Conservation (phyloP, 371 early-diverging fungal species). For the Conidiobolus incongruus region DNA sequence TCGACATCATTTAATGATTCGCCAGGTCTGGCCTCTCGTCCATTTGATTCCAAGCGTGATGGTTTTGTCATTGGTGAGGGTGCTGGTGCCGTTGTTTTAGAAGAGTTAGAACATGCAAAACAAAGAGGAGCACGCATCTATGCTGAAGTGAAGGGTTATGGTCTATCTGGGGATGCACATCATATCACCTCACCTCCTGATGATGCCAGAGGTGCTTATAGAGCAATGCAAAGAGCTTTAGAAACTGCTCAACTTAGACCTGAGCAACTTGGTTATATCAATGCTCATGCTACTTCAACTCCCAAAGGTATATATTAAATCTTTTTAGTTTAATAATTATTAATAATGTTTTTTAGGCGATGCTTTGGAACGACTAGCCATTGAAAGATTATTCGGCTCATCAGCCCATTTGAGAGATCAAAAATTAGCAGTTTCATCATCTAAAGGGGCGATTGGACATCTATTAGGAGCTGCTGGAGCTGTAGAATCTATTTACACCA, state of each 20-base stretch:
- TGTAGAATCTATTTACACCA: slow-evolving; percentile 76
- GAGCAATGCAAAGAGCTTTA: slow-evolving; percentile 68
- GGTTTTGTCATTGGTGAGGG: slow-evolving; percentile 96
- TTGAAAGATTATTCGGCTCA: slow-evolving; percentile 37
- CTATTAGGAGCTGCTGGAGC: slow-evolving; percentile 91
- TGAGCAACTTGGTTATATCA: slow-evolving; percentile 59
- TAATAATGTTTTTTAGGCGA: slow-evolving; percentile 22
- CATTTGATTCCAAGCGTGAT: slow-evolving; percentile 65
- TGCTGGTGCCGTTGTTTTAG: slow-evolving; percentile 74
- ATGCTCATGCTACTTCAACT: slow-evolving; percentile 94
- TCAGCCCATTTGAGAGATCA: slow-evolving; percentile 1
- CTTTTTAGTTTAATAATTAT: neutral
- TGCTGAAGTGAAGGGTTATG: slow-evolving; percentile 77
- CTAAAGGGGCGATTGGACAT: slow-evolving; percentile 83
- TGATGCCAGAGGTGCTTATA: slow-evolving; percentile 63
- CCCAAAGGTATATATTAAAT: slow-evolving; percentile 22
- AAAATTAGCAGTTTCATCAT: slow-evolving; percentile 53
- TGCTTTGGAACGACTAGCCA: slow-evolving; percentile 54
- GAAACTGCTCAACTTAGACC: slow-evolving; percentile 26
- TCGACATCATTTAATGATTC: slow-evolving; percentile 48
- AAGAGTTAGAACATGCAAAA: slow-evolving; percentile 71
- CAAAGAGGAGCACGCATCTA: slow-evolving; percentile 69
- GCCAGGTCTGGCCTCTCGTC: slow-evolving; percentile 61
- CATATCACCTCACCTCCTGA: slow-evolving; percentile 88
- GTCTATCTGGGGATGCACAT: slow-evolving; percentile 77